Conservation (phyloP, 2,329 filamentous ascomycete genomes). For the Lizonia empirigonia region DNA sequence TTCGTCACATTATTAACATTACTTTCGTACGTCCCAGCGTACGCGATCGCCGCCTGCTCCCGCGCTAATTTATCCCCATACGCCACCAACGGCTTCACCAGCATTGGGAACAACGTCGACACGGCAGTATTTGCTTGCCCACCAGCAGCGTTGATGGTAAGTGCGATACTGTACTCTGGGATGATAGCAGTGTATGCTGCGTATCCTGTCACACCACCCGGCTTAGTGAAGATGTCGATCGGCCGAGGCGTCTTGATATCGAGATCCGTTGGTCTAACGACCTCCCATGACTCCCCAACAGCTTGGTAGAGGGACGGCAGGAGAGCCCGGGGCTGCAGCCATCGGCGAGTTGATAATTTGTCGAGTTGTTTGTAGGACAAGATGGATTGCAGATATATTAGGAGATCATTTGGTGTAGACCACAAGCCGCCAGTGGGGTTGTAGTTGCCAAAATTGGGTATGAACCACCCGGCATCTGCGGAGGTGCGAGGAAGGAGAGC, state of each 20-base stretch:
- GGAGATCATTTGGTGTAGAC: slow-evolving; percentile 33
- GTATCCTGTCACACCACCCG: slow-evolving; percentile 33
- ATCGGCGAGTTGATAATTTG: slow-evolving; percentile 22
- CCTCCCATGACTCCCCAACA: slow-evolving; percentile 38
- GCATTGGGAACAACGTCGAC: slow-evolving; percentile 18
- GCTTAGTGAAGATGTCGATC: slow-evolving; percentile 35
- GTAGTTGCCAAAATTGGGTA: slow-evolving; percentile 29
- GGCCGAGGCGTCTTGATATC: slow-evolving; percentile 23
- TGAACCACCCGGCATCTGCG: slow-evolving; percentile 27
- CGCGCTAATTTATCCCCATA: slow-evolving; percentile 30
- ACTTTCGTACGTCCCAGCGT: slow-evolving; percentile 28
- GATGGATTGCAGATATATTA: slow-evolving; percentile 27
- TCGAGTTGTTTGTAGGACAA: slow-evolving; percentile 23
- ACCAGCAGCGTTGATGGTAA: slow-evolving; percentile 32
- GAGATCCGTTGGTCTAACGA: slow-evolving; percentile 28
- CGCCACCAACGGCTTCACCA: slow-evolving; percentile 23
- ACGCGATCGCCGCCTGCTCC: slow-evolving; percentile 23
- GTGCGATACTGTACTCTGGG: slow-evolving; percentile 32
- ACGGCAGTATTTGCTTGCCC: slow-evolving; percentile 16
- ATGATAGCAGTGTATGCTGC: slow-evolving; percentile 25
- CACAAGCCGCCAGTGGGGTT: slow-evolving; percentile 37
- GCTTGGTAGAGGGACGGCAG: slow-evolving; percentile 28
- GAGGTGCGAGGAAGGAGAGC: slow-evolving; percentile 26
- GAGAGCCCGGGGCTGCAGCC: slow-evolving; percentile 31
- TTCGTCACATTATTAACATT: not conserved